Base-by-base conservation (phyloP, 306 rosid genomes). In the Fragaria iinumae region DNA sequence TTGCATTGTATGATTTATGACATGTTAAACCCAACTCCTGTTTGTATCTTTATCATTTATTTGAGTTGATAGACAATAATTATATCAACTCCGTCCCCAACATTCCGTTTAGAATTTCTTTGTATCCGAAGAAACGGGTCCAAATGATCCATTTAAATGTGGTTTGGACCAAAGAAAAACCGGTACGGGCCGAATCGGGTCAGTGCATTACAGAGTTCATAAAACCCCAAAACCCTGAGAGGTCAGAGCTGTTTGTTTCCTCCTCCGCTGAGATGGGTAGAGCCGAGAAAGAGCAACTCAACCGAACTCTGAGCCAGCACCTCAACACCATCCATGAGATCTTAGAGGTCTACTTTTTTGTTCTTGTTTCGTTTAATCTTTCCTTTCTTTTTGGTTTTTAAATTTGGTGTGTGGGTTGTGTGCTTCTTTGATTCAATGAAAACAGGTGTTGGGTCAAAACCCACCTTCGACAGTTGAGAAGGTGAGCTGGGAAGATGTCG, bases 401-500 rank as follows among this genome's bases (percentile, higher is more conserved):
- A 13, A 18, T 74, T 14, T 65, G 69, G 34, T 38, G 21, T 2
- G 2, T 29, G 32, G 32, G 32, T 29, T 74, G 55, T 66, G 45
- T 45, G 14, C 59, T 49, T 73, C 52, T 17, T 52, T 12, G 2
- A 17, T 67, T 21, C 32, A 21, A 53, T 76, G 78, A 9, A 77
- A 64, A 20, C 65, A 93, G 98, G 32, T 92, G 75, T 85, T 92
- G 72, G 93, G 91, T 81, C 93, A 86, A 83, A 80, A 85, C 0
- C 84, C 97, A 9, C 72, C 89, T 67, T 83, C 98, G 67, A 79
- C 96, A 59, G 57, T 83, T 17, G 81, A 81, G 71, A 89, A 87
- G 89, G 91, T 90, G 73, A 70, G 68, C 70, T 95, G 99, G 99
- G 93, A 88, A 2, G 90, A 92, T 14, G 91, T 89, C 27, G 17